phyloP scores from a whole-genome alignment of 208 protist genomes.

The Trypanosoma scelopori region DNA sequence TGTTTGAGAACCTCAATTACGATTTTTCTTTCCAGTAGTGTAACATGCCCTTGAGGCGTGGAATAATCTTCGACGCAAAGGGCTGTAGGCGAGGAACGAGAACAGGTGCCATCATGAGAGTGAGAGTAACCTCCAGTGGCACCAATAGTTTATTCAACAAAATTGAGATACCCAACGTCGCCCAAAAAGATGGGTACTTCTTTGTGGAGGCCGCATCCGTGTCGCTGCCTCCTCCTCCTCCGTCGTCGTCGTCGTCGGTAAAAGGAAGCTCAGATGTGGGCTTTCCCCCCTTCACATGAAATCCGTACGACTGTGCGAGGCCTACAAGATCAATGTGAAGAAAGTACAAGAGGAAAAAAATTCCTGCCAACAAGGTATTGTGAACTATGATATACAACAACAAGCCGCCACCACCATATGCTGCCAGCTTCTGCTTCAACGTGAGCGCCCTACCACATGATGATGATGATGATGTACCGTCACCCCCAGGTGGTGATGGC shows the following conservation, averaged over 20 bases:
- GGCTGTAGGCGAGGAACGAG: conserved; percentile 69
- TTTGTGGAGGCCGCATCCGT: conserved; percentile 23
- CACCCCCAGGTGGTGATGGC: background rate
- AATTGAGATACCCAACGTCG: conserved; percentile 61
- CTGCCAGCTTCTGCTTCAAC: conserved; percentile 64
- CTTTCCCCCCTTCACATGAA: conserved; percentile 44
- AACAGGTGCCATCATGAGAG: conserved; percentile 60
- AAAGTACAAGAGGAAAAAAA: conserved; percentile 77
- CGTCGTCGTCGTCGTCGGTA: no score
- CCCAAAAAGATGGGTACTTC: conserved; percentile 56
- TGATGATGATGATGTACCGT: background rate
- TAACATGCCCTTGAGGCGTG: conserved; percentile 32
- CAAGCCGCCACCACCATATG: conserved; percentile 75
- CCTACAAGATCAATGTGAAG: conserved; percentile 68
- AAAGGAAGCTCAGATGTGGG: background rate
- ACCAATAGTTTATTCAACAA: conserved; percentile 84
- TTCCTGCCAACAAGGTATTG: conserved; percentile 40
- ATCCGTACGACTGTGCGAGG: conserved; percentile 64
- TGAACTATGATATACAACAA: conserved; percentile 84
- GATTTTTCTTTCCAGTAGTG: conserved; percentile 3
- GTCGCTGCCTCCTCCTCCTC: no score
- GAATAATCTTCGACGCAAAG: conserved; percentile 36
- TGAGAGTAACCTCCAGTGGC: conserved; percentile 63
- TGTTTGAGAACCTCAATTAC: no score
- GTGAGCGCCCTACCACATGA: background rate